A percentile compares a stretch with the other conserved stretches of the same genome.
phyloP scores from a whole-genome alignment of 2,329 filamentous ascomycete genomes.

The Colletotrichum theobromicola region DNA sequence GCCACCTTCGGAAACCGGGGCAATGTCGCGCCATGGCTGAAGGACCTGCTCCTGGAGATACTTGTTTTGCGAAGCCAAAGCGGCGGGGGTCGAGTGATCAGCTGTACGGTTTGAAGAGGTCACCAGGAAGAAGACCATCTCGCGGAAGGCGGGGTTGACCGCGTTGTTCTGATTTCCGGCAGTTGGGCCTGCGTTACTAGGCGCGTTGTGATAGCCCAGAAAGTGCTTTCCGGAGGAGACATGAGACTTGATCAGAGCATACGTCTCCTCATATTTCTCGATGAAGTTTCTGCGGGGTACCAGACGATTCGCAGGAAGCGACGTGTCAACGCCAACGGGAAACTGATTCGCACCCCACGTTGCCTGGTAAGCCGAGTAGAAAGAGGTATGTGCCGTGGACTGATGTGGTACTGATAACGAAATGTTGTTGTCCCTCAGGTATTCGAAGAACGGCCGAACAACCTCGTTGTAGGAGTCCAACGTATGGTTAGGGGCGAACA shows the following conservation, averaged over 20 bases:
- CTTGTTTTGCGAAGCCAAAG: rapidly evolving
- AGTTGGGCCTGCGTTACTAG: background rate
- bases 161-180: background rate
- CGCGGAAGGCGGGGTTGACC: background rate
- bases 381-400: background rate
- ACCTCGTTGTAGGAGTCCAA: background rate
- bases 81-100: background rate
- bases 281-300: background rate
- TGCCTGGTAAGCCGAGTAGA: background rate
- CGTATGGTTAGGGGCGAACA: background rate
- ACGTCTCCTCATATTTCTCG: background rate
- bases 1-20: background rate
- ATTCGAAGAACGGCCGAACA: background rate
- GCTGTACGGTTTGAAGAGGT: background rate
- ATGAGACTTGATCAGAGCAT: background rate
- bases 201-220: background rate
- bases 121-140: background rate
- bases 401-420: background rate
- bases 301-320: background rate
- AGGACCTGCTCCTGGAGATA: background rate
- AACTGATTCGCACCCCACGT: background rate
- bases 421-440: background rate
- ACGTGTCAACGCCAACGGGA: background rate
- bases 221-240: background rate
- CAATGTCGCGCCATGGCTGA: background rate